A percentile compares a stretch with the other conserved stretches of the same genome.
Conservation (phyloP, 2,329 filamentous ascomycete genomes). For the Cladophialophora carrionii region DNA sequence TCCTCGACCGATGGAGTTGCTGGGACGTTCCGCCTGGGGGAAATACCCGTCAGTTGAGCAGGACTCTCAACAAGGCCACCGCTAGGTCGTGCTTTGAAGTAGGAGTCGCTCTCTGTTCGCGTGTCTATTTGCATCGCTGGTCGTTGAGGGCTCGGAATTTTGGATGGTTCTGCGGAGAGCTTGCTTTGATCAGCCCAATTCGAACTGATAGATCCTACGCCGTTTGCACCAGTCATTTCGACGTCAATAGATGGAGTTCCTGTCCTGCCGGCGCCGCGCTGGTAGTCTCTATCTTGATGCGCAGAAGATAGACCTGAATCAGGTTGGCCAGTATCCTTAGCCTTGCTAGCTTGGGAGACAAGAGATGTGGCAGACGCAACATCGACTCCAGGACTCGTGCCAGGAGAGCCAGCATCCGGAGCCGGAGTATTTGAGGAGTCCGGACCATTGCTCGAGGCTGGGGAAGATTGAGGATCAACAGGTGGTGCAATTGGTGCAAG, state of each 20-base stretch:
- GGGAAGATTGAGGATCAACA: conserved; percentile 50
- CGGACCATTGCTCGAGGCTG: conserved; percentile 68
- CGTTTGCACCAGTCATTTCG: conserved; percentile 21
- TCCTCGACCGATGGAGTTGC: conserved; percentile 42
- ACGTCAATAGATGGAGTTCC: conserved; percentile 16
- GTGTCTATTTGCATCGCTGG: conserved; percentile 35
- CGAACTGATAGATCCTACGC: background rate
- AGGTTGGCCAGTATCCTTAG: conserved; percentile 18
- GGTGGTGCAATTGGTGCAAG: conserved; percentile 14
- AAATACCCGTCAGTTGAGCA: conserved; percentile 32
- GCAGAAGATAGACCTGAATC: conserved; percentile 15
- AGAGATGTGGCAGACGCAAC: conserved; percentile 16
- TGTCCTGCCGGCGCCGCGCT: conserved; percentile 1
- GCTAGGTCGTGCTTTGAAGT: conserved; percentile 30
- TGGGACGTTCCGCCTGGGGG: conserved; percentile 38
- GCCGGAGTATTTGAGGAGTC: conserved; percentile 74
- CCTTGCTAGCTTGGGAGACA: conserved; percentile 22
- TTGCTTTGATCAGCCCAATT: conserved; percentile 7
- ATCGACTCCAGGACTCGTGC: conserved; percentile 75
- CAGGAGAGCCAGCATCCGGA: conserved; percentile 68
- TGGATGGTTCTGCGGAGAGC: conserved; percentile 6
- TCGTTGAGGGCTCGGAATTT: conserved; percentile 11
- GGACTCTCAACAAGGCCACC: conserved; percentile 36
- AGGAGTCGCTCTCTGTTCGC: conserved; percentile 30
- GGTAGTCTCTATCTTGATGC: background rate